Evolutionary conservation across 2,329 filamentous ascomycete genomes (phyloP), one percentile per base, ranked within the genome.

Genomic region (Colletotrichum brevisporum): DNA sequence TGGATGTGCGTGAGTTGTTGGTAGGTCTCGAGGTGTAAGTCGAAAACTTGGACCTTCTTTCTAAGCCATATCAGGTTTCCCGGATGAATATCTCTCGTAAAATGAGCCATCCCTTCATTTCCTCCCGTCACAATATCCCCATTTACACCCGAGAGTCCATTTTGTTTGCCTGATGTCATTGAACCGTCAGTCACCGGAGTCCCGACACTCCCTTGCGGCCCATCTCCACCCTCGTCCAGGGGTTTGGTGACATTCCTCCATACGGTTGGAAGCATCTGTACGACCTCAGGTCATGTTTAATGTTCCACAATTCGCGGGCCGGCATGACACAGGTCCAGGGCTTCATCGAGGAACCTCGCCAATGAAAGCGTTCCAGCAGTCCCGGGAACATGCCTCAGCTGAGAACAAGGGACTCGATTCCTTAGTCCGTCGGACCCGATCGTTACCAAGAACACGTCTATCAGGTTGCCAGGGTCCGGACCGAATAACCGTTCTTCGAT

Each of bases 1-100:
- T 45, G 47, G 59, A 47, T 62, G n/a, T 2, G 41, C 39, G 50
- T n/a, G 43, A 39, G 50, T 15, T 59, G 59, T 65, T 60, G 55
- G 52, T 52, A 52, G 61, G 21, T 15, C 18, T 39, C 8, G 31
- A 9, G 31, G 31, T 65, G 48, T 51, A 60, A 43, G 51, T 56
- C 55, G 55, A 41, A 10, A 39, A 21, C 52, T 24, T 48, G n/a
- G 10, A 27, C n/a, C 45, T 52, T 15, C 31, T 18, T 13, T 58
- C 21, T 16, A 27, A 18, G 16, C 62, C 16, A 39, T n/a, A 54
- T 43, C 16, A 6, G 26, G 21, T 43, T 24, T 9, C n/a, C 62
- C n/a, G 16, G 3, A 51, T 12, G 36, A 41, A 21, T 12, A 36
- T 67, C 27, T 21, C 56, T 57, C 26, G 50, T 55, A 50, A 21